A percentile compares a stretch with the other conserved stretches of the same genome.
Evolutionary conservation across 208 protist species (phyloP).

Genomic region (Acanthamoeba castellanii): DNA sequence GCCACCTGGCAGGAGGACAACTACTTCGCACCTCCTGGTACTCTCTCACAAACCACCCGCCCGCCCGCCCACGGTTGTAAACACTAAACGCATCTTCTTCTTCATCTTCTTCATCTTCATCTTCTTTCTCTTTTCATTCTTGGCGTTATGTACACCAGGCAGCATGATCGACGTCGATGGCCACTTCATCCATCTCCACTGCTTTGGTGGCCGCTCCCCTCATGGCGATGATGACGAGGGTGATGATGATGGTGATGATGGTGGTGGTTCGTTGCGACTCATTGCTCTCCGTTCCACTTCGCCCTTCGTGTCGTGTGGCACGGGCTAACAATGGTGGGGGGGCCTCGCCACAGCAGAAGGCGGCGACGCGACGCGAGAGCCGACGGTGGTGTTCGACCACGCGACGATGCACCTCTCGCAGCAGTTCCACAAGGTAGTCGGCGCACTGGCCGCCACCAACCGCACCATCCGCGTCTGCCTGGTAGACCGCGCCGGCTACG

Average conservation of each 20-base stretch:
- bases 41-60: neutral
- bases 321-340: no score
- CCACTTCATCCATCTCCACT: slow-evolving; percentile 40
- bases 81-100: no score
- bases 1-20: neutral
- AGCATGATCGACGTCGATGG: slow-evolving; percentile 15
- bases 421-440: slow-evolving; percentile 18
- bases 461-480: slow-evolving; percentile 9
- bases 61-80: no score
- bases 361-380: neutral
- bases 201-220: neutral
- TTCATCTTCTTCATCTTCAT: neutral
- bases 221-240: neutral
- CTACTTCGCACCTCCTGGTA: neutral
- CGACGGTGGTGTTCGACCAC: slow-evolving; percentile 64
- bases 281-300: no score
- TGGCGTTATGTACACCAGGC: neutral
- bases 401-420: slow-evolving; percentile 19
- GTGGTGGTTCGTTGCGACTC: no score
- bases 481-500: slow-evolving; percentile 23
- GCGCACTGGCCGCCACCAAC: neutral
- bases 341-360: no score
- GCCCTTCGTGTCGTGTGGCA: no score
- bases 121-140: neutral
- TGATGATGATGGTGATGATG: neutral